Evolutionary conservation across 139 green algal species (phyloP).

Genomic region (Volvox reticuliferus): DNA sequence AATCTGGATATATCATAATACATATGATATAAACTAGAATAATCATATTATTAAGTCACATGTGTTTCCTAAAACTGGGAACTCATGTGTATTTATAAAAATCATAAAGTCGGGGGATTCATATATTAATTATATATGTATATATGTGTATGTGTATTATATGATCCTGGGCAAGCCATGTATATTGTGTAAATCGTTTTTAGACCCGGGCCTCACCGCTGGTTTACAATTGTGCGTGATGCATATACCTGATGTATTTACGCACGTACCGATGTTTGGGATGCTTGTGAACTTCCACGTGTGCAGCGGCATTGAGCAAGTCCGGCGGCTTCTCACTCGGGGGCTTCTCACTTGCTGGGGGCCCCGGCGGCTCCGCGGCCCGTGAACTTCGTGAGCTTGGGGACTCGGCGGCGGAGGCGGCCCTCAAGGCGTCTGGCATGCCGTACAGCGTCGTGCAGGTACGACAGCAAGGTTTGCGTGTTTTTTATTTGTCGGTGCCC

Average conservation of each 20-base stretch:
- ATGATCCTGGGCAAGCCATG: too few relatives aligned
- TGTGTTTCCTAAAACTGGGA: not conserved
- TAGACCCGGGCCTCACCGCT: too few relatives aligned
- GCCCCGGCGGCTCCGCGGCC: too few relatives aligned
- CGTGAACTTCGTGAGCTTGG: conserved; percentile 13
- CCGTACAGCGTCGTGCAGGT: conserved; percentile 50
- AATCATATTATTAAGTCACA: too few relatives aligned
- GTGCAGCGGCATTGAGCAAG: not conserved
- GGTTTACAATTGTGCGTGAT: too few relatives aligned
- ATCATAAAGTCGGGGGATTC: not conserved
- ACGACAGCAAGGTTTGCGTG: not conserved
- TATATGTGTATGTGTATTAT: too few relatives aligned
- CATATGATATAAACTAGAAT: not conserved
- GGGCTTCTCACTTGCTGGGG: not conserved
- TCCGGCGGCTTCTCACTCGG: not conserved
- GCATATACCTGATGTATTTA: too few relatives aligned
- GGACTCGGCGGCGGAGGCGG: conserved; percentile 20
- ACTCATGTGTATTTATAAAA: not conserved
- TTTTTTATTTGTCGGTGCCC: not conserved
- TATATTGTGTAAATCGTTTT: too few relatives aligned
- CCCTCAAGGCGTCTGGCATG: not conserved
- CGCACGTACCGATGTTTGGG: not conserved
- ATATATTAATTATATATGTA: not conserved
- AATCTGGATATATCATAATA: not conserved
- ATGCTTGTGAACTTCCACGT: not conserved